Evolutionary conservation across 176 grass and related monocot species (phyloP).

Genomic region (Tillandsia fasciculata): DNA sequence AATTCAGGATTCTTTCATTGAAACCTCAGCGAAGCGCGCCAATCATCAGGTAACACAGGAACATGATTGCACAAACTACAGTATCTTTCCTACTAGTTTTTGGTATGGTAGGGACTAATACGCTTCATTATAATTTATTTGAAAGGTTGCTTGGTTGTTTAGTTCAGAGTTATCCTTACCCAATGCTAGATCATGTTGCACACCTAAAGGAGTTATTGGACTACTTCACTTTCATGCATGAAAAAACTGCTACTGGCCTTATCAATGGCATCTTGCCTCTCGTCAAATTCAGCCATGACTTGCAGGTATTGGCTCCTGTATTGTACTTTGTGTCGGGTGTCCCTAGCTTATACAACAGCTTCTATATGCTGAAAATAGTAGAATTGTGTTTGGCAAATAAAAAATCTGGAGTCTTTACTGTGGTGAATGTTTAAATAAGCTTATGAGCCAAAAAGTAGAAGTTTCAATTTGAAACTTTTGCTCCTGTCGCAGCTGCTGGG

Average conservation of each 20-base stretch:
- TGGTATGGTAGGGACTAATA: background rate
- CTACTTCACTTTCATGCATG: constrained; percentile 75
- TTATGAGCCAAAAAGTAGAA: too few species aligned
- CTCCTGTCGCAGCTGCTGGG: too few species aligned
- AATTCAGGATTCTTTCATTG: constrained; percentile 62
- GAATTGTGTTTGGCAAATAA: too few species aligned
- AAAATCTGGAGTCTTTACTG: too few species aligned
- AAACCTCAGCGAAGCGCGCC: constrained; percentile 55
- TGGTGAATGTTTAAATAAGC: too few species aligned
- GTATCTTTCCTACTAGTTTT: background rate
- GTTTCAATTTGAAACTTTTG: too few species aligned
- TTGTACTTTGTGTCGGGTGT: constrained; percentile 7
- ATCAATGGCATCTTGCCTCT: constrained; percentile 73
- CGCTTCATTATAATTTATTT: background rate
- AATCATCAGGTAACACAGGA: constrained; percentile 41
- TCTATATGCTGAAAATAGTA: too few species aligned
- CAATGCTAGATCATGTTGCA: constrained; percentile 55
- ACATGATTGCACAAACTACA: background rate
- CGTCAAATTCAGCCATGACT: constrained; percentile 47
- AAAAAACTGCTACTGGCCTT: constrained; percentile 49
- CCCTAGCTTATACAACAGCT: background rate
- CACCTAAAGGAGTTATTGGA: constrained; percentile 82
- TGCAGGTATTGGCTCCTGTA: constrained; percentile 49
- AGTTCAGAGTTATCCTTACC: constrained; percentile 43
- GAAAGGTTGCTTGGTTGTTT: constrained; percentile 55